Conservation (phyloP, 2,329 filamentous ascomycete genomes). For the Lasiodiplodia sp. region DNA sequence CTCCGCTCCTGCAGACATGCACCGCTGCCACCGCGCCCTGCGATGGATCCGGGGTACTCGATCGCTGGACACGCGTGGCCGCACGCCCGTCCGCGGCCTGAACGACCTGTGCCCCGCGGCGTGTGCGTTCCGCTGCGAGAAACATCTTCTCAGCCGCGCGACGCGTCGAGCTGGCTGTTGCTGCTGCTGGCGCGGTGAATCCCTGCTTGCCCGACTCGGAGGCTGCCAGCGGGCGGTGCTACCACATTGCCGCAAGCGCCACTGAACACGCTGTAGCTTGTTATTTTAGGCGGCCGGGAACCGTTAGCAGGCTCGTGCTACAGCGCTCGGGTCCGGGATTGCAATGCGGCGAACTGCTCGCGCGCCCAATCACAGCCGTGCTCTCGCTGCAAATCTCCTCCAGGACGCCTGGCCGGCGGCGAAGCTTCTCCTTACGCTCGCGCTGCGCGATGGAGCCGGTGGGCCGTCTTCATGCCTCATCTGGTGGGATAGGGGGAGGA, state of each 20-base stretch:
- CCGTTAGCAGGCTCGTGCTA: constrained; percentile 28
- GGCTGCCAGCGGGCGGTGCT: constrained; percentile 26
- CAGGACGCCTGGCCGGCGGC: constrained; percentile 18
- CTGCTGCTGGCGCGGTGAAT: constrained; percentile 10
- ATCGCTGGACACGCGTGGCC: constrained; percentile 16
- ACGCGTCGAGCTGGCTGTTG: constrained; percentile 14
- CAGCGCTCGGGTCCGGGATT: constrained; percentile 19
- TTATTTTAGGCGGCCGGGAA: constrained; percentile 28
- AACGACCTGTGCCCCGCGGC: constrained; percentile 5
- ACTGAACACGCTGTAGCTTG: constrained; percentile 28
- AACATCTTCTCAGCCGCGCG: neutral
- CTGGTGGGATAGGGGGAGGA: constrained; percentile 8
- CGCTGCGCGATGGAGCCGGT: constrained; percentile 24
- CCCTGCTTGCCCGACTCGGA: constrained; percentile 19
- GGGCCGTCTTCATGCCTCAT: constrained; percentile 23
- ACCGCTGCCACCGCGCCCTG: constrained; percentile 3
- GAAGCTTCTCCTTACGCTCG: constrained; percentile 25
- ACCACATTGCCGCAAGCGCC: constrained; percentile 28
- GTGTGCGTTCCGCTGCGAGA: constrained; percentile 1
- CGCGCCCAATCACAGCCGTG: constrained; percentile 17
- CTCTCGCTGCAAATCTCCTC: constrained; percentile 24
- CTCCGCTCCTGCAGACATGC: constrained; percentile 14
- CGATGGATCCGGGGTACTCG: constrained; percentile 15
- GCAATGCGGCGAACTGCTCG: constrained; percentile 18
- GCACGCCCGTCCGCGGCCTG: constrained; percentile 12